phyloP scores from a whole-genome alignment of 2,329 filamentous ascomycete genomes.

The Aurifilum marmelostoma region DNA sequence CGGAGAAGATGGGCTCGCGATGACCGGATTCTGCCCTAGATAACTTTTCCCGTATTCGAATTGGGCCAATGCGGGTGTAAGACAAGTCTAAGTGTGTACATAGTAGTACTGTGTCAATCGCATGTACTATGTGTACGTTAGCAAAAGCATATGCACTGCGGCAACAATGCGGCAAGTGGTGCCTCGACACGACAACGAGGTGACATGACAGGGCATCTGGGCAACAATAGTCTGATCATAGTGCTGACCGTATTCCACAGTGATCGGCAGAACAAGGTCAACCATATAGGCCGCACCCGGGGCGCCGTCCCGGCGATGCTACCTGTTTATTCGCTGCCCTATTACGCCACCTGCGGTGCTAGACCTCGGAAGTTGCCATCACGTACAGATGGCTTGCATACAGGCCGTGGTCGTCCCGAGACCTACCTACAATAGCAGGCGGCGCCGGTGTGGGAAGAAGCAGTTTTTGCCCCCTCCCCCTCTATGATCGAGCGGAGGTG shows the following conservation, averaged over 20 bases:
- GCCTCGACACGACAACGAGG: not conserved
- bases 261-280: not conserved
- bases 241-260: conserved; percentile 1
- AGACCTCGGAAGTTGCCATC: conserved; percentile 4
- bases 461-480: not conserved
- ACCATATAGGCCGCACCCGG: not conserved
- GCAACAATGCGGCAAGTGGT: not conserved
- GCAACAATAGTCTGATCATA: conserved; percentile 12
- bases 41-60: not conserved
- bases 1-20: not conserved
- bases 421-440: not conserved
- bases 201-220: conserved; percentile 4
- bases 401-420: conserved; percentile 6
- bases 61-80: not conserved
- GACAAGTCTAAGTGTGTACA: not conserved
- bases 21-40: not conserved
- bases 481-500: not conserved
- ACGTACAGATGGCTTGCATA: conserved; percentile 5
- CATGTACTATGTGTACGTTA: not conserved
- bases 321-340: conserved; percentile 4
- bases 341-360: not conserved
- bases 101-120: too few species aligned
- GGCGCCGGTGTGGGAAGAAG: not conserved
- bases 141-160: not conserved
- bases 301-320: not conserved